phyloP scores from a whole-genome alignment of 306 rosid species.

The Lotus japonicus region DNA sequence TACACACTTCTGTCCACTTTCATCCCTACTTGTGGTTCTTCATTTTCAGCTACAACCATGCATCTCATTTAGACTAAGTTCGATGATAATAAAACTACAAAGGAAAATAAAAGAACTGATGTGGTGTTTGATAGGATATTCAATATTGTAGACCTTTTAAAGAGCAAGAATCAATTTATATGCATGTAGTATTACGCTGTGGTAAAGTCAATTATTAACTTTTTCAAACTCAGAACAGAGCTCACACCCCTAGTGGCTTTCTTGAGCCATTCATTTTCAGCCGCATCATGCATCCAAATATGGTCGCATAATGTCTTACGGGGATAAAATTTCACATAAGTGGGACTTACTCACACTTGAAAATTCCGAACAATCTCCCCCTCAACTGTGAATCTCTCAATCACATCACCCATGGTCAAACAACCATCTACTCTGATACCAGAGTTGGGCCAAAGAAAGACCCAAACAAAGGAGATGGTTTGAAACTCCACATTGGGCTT shows the following conservation, averaged over 20 bases:
- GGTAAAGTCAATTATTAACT: not conserved
- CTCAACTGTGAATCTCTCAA: too few species aligned
- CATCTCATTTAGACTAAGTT: slow-evolving; percentile 3
- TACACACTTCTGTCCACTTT: not conserved
- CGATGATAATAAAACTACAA: not conserved
- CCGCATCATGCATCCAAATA: too few species aligned
- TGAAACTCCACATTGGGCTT: too few species aligned
- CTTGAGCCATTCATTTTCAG: slow-evolving; percentile 77
- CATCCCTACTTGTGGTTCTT: not conserved
- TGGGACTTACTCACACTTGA: too few species aligned
- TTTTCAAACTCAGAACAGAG: not conserved
- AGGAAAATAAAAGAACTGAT: not conserved
- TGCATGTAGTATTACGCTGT: slow-evolving; percentile 3
- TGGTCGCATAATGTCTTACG: too few species aligned
- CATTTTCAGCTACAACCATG: not conserved
- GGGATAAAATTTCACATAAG: too few species aligned
- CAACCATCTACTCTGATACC: too few species aligned
- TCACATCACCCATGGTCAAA: too few species aligned
- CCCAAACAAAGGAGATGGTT: too few species aligned
- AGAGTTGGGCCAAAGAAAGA: too few species aligned
- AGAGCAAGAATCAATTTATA: not conserved
- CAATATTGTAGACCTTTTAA: not conserved
- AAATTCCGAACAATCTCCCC: too few species aligned
- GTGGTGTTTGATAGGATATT: not conserved
- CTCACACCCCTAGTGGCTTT: slow-evolving; percentile 70